Base-by-base conservation (phyloP, 331 rosid genomes). In the Malus hybrid region DNA sequence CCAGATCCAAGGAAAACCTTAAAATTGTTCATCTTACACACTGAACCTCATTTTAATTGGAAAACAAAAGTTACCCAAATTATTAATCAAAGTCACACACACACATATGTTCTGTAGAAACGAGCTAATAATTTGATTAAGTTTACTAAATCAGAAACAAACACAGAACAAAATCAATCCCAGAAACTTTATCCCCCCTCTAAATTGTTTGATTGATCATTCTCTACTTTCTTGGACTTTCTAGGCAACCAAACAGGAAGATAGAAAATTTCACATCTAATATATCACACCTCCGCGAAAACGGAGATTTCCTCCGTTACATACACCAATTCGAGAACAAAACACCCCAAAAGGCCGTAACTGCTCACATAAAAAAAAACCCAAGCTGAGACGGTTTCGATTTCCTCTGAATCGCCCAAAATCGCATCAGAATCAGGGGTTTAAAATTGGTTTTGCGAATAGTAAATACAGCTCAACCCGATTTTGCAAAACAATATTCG, bases 231-330 rank as follows among this genome's bases (percentile, higher is more conserved):
- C 24, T 24, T 24, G 24, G 24, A 24, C 24, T 24, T 24, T 24
- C 24, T 24, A 24, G 24, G 24, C 24, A 24, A 24, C 24, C 24
- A 24, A 24, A 24, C 24, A 24, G 24, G 24, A 24, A 24, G 24
- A 24, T 24, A 24, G 24, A 24, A 6, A 44, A 74, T 34, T 63
- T 8, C 32, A 32, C 59, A 29, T 90, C 92, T 84, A 82, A 63
- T 9, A 39, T 2, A 65, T 56, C 64, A 79, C 70, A 81, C 79
- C 59, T 63, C 28, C 4, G 48, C 19, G 64, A 67, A 13, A 4
- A 13, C 56, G 32, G 24, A 73, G 71, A 57, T 11, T 70, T 55
- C 27, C 15, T 33, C 69, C 20, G 27, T 42, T 60, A 71, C 59
- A 69, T 16, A 29, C 65, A 64, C 46, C n/a, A 59, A 79, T 16